Evolutionary conservation across 441 rosid species (phyloP), one percentile per base, ranked within the genome.

Genomic region (Biscutella laevigata): DNA sequence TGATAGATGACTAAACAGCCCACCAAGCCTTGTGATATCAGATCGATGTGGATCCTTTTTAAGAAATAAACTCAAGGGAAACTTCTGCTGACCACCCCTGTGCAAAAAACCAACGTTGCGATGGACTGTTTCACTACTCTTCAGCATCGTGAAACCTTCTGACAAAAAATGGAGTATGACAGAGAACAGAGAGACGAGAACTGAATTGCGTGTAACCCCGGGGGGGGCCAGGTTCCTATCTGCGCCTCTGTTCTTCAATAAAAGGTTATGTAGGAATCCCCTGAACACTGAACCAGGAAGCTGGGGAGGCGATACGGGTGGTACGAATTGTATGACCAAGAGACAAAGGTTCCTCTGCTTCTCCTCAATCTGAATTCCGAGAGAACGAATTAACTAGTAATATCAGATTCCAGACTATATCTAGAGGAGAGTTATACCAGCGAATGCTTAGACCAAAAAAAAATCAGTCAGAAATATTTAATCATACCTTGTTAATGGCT

Each of bases 1-100:
- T 5, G 74, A 78, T 26, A 92, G 73, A 71, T 88, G 97, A 77
- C 81, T 77, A 46, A 78, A 82, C 33, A 95, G 74, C 54, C 99
- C 99, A 6, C 99, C 99, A 61, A 92, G 84, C 83, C 99, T 81
- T n/a, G 94, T 69, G 61, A 92, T 77, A 57, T 88, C 97, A 71
- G 77, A 73, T 63, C 81, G 85, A 73, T 81, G 84, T 20, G 89
- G 74, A 73, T 88, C 96, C 55, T 80, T 77, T 68, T 75, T 86
- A n/a, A 92, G 77, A 74, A 92, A 84, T 58, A 92, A 74, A 76
- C 83, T 74, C 44, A 80, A 41, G 12, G 99, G 95, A 59, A 92
- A 92, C 71, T 81, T 81, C 65, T 78, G 89, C 38, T 83, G 81
- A 58, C 99, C 97, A 51, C 97, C 97, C 72, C 90, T 77, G 72